These are phyloP conservation scores for Usnea hakonensis DNA, from an alignment of 495 filamentous ascomycete genomes.

Conservation along the genomic window DNA sequence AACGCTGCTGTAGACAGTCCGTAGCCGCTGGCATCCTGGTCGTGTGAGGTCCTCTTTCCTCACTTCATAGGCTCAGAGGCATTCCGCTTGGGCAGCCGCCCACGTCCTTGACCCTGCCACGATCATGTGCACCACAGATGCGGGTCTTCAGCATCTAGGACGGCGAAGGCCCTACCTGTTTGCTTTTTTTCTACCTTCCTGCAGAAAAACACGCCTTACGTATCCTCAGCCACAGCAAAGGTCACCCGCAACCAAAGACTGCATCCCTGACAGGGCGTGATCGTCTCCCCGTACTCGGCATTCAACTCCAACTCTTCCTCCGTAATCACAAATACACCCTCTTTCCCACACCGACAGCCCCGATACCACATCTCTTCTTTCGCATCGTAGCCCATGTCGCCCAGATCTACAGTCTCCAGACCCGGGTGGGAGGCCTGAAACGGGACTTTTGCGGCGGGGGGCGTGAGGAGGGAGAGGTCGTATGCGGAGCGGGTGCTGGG, in stretches of 20 bases:
- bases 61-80: background rate
- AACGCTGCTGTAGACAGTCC: slow-evolving; percentile 9
- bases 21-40: background rate
- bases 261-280: slow-evolving; percentile 60
- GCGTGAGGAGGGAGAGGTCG: slow-evolving; percentile 38
- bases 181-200: background rate
- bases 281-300: slow-evolving; percentile 46
- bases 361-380: slow-evolving; percentile 49
- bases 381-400: slow-evolving; percentile 59
- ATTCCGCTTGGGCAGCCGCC: background rate
- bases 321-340: slow-evolving; percentile 57
- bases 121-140: background rate
- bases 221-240: slow-evolving; percentile 51
- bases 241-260: slow-evolving; percentile 60
- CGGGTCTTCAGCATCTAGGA: background rate
- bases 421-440: slow-evolving; percentile 35
- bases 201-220: slow-evolving; percentile 3
- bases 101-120: background rate
- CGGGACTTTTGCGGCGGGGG: background rate
- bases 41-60: background rate
- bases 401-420: slow-evolving; percentile 74
- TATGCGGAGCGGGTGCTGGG: slow-evolving; percentile 54
- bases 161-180: background rate
- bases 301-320: slow-evolving; percentile 62
- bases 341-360: slow-evolving; percentile 74